phyloP scores from a whole-genome alignment of 768 basidiomycete genomes.

The Cystobasidium ongulense region DNA sequence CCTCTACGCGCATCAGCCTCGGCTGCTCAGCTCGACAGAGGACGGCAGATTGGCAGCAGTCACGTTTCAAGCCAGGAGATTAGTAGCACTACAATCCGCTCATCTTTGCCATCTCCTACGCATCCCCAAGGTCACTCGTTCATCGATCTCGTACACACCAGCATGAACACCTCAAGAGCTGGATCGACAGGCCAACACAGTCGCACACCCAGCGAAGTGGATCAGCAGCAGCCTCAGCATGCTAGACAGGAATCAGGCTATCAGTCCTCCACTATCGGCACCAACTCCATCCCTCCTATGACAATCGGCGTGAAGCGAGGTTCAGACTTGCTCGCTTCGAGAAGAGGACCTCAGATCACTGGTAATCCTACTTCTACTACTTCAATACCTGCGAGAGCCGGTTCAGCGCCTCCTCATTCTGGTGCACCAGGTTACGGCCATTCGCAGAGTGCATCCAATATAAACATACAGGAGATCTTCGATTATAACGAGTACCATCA shows the following conservation, averaged over 20 bases:
- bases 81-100: no score
- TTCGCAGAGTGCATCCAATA: background rate
- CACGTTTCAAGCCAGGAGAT: no score
- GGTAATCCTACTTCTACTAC: background rate
- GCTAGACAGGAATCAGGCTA: constrained; percentile 2
- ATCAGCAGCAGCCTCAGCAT: background rate
- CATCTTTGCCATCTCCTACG: no score
- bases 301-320: constrained; percentile 25
- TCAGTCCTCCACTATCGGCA: constrained; percentile 11
- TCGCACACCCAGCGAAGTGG: background rate
- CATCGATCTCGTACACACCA: background rate
- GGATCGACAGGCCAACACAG: background rate
- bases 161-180: background rate
- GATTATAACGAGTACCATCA: background rate
- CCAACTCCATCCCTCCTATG: background rate
- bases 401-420: constrained; percentile 8
- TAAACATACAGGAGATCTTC: background rate
- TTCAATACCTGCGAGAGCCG: background rate
- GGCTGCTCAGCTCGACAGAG: background rate
- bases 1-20: background rate
- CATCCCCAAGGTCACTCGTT: background rate
- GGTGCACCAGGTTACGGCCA: background rate
- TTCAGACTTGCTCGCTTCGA: background rate
- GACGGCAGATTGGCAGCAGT: no score
- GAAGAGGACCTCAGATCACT: background rate